Conservation (phyloP, 495 filamentous ascomycete species). For the Xanthoparmelia taractica region DNA sequence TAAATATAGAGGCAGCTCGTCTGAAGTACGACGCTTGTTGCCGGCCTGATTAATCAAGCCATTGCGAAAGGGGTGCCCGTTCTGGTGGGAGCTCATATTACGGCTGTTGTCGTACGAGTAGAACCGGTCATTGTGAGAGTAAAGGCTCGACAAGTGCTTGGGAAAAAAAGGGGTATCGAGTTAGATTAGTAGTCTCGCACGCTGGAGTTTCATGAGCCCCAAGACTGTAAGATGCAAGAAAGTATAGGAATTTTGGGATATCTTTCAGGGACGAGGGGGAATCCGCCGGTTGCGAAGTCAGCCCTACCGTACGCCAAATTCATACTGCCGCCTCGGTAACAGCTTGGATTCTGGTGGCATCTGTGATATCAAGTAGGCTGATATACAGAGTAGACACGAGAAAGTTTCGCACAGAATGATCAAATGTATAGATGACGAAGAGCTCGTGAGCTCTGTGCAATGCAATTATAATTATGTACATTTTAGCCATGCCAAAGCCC, state of each 20-base stretch:
- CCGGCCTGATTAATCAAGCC: conserved; percentile 17
- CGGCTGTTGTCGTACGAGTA: not conserved
- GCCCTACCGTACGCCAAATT: not conserved
- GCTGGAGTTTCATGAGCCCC: not conserved
- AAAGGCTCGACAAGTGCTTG: not conserved
- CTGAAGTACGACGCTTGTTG: conserved; percentile 20
- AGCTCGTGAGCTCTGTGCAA: too few relatives aligned
- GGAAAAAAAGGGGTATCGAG: not conserved
- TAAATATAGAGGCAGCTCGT: conserved; percentile 16
- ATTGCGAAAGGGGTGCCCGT: conserved; percentile 15
- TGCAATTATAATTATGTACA: too few relatives aligned
- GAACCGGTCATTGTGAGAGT: conserved; percentile 1
- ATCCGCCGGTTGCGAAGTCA: too few relatives aligned
- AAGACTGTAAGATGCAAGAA: not conserved
- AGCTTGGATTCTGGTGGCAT: not conserved
- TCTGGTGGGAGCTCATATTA: conserved; percentile 17
- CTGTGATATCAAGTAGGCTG: too few relatives aligned
- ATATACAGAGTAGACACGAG: too few relatives aligned
- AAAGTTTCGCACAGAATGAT: not conserved
- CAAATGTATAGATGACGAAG: too few relatives aligned
- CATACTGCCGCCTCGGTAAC: not conserved
- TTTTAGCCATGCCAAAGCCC: not conserved
- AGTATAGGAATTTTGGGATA: not conserved
- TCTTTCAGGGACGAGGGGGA: too few relatives aligned
- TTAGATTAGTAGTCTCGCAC: not conserved